Conservation (phyloP, 179 eudicot species). For the Silene vulgaris region DNA sequence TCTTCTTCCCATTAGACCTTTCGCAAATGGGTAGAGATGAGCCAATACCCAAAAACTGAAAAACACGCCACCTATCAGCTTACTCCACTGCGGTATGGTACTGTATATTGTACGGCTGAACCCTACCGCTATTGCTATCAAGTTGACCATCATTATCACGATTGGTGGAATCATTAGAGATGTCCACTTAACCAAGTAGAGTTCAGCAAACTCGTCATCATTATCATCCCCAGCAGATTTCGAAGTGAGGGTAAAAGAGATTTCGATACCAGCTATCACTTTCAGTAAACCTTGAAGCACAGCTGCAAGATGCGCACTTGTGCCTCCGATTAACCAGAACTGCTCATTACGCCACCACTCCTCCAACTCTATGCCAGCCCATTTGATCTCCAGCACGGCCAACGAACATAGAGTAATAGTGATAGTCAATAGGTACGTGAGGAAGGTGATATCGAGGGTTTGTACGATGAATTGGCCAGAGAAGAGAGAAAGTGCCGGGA, state of each 20-base stretch:
- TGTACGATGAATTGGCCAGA: slow-evolving; percentile 94
- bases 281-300: slow-evolving; percentile 80
- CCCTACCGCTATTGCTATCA: slow-evolving; percentile 84
- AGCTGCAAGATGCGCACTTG: slow-evolving; percentile 88
- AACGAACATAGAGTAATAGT: slow-evolving; percentile 62
- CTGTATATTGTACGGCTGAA: slow-evolving; percentile 84
- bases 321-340: slow-evolving; percentile 91
- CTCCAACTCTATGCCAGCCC: slow-evolving; percentile 77
- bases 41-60: slow-evolving; percentile 95
- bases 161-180: slow-evolving; percentile 83
- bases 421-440: slow-evolving; percentile 58
- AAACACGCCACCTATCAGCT: slow-evolving; percentile 78
- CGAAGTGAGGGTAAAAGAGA: slow-evolving; percentile 76
- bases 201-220: slow-evolving; percentile 82
- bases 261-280: slow-evolving; percentile 81
- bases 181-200: slow-evolving; percentile 76
- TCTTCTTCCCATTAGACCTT: slow-evolving; percentile 90
- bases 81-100: slow-evolving; percentile 81
- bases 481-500: slow-evolving; percentile 84
- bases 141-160: slow-evolving; percentile 67
- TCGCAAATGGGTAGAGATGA: slow-evolving; percentile 85
- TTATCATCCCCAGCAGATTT: slow-evolving; percentile 72
- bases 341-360: slow-evolving; percentile 98
- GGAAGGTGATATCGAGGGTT: slow-evolving; percentile 72
- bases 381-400: slow-evolving; percentile 75